Percentiles rank a stretch among this genome's conserved stretches.
These are phyloP conservation scores for Taiwanofungus camphoratus DNA, from an alignment of 1,284 basidiomycete genomes.

Conservation along the genomic window DNA sequence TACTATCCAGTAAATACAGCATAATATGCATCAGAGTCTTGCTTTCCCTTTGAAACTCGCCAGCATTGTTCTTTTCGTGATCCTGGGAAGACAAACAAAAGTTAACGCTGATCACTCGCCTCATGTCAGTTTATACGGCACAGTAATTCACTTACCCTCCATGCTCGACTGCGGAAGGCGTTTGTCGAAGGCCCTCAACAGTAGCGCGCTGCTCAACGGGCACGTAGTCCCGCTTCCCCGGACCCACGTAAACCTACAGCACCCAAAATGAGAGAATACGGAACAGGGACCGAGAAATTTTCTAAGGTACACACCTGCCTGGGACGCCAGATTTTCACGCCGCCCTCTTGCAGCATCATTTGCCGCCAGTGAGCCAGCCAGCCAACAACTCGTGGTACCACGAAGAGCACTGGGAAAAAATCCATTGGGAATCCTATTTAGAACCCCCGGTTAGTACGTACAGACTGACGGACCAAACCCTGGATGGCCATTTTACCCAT, in stretches of 20 bases:
- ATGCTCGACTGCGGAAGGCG: constrained; percentile 63
- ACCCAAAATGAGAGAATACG: not conserved
- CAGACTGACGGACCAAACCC: not conserved
- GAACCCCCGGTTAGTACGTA: not conserved
- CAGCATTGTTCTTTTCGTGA: constrained; percentile 71
- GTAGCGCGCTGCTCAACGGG: constrained; percentile 52
- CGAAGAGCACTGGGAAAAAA: constrained; percentile 88
- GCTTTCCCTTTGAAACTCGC: constrained; percentile 64
- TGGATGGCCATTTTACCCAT: constrained; percentile 52
- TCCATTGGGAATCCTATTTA: constrained; percentile 76
- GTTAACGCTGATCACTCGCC: not conserved
- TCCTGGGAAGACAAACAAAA: constrained; percentile 36
- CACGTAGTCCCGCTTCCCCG: constrained; percentile 67
- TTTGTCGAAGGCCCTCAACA: constrained; percentile 48
- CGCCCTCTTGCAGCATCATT: constrained; percentile 85
- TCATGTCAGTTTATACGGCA: not conserved
- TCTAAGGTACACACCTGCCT: too few relatives aligned
- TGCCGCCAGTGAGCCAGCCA: constrained; percentile 89
- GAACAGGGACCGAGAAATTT: not conserved
- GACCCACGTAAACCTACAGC: constrained; percentile 68
- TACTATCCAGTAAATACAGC: too few relatives aligned
- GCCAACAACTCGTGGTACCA: constrained; percentile 83
- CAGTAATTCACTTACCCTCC: constrained; percentile 56
- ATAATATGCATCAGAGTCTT: constrained; percentile 47
- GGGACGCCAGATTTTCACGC: constrained; percentile 89